Evolutionary conservation across 169 alveolate species (phyloP).

Genomic region (Theileria equi): DNA sequence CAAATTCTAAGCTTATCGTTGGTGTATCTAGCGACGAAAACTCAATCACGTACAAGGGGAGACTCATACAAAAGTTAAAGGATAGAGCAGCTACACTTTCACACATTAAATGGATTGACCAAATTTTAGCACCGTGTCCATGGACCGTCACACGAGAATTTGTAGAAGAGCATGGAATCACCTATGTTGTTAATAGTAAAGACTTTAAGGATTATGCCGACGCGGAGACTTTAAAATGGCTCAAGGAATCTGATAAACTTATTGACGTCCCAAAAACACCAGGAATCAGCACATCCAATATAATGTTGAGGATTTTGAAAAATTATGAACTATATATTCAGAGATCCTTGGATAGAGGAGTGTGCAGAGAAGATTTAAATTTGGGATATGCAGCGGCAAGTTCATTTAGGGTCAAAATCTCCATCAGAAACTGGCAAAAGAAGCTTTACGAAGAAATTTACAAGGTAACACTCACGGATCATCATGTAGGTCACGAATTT

Average conservation of each 20-base stretch:
- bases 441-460: slow-evolving; percentile 83
- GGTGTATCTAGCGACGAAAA: slow-evolving; percentile 96
- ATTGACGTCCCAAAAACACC: slow-evolving; percentile 87
- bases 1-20: slow-evolving; percentile 87
- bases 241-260: slow-evolving; percentile 84
- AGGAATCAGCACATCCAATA: slow-evolving; percentile 93
- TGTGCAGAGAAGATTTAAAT: slow-evolving; percentile 88
- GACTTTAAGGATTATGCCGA: slow-evolving; percentile 77
- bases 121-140: slow-evolving; percentile 93
- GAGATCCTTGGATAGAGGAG: slow-evolving; percentile 91
- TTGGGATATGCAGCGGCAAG: slow-evolving; percentile 87
- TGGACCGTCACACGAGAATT: slow-evolving; percentile 87
- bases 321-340: slow-evolving; percentile 92
- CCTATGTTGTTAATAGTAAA: slow-evolving; percentile 82
- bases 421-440: slow-evolving; percentile 83
- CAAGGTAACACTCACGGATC: slow-evolving; percentile 85
- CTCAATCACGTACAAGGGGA: slow-evolving; percentile 87
- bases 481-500: slow-evolving; percentile 68
- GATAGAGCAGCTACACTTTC: slow-evolving; percentile 91
- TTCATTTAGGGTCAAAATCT: slow-evolving; percentile 84
- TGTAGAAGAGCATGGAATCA: slow-evolving; percentile 82
- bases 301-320: slow-evolving; percentile 88
- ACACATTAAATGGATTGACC: slow-evolving; percentile 96
- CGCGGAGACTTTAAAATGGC: slow-evolving; percentile 78
- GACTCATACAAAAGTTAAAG: slow-evolving; percentile 87